Evolutionary conservation across 2,329 filamentous ascomycete genomes (phyloP).

Genomic region (Westerdykella sp.): DNA sequence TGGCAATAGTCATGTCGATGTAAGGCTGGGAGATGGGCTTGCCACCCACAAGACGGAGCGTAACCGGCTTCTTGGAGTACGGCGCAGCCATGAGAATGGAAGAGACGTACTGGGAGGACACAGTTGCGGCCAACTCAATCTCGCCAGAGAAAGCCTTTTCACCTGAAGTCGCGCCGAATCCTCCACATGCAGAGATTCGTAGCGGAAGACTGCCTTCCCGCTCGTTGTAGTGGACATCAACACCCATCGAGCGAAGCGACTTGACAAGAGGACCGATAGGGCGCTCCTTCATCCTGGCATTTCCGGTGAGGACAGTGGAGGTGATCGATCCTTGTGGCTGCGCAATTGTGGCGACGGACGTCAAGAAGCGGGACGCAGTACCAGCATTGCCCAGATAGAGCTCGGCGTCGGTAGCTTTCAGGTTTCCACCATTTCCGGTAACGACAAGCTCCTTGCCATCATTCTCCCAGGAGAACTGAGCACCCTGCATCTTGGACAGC

Average conservation of each 20-base stretch:
- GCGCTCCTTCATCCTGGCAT: conserved; percentile 90
- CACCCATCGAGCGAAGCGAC: conserved; percentile 78
- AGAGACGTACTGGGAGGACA: conserved; percentile 98
- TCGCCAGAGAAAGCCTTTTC: conserved; percentile 56
- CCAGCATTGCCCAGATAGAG: conserved; percentile 95
- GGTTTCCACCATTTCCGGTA: conserved; percentile 79
- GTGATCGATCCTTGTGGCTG: conserved; percentile 54
- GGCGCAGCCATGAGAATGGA: conserved; percentile 95
- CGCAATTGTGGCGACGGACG: conserved; percentile 82
- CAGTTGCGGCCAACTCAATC: conserved; percentile 87
- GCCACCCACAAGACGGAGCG: conserved; percentile 82
- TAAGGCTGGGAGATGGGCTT: conserved; percentile 96
- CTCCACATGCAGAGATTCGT: conserved; percentile 60
- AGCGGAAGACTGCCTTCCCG: conserved; percentile 78
- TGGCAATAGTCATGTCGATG: conserved; percentile 97
- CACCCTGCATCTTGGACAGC: conserved; percentile 76
- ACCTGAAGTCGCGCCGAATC: conserved; percentile 64
- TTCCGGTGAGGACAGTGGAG: conserved; percentile 81
- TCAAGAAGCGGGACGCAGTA: conserved; percentile 91
- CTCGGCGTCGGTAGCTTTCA: conserved; percentile 67
- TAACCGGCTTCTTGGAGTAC: conserved; percentile 91
- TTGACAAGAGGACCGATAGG: conserved; percentile 92
- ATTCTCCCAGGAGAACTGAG: conserved; percentile 88
- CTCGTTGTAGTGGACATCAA: conserved; percentile 80
- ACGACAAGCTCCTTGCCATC: conserved; percentile 87